Evolutionary conservation across 768 basidiomycete genomes (phyloP).

Genomic region (Termitomyces sp.): DNA sequence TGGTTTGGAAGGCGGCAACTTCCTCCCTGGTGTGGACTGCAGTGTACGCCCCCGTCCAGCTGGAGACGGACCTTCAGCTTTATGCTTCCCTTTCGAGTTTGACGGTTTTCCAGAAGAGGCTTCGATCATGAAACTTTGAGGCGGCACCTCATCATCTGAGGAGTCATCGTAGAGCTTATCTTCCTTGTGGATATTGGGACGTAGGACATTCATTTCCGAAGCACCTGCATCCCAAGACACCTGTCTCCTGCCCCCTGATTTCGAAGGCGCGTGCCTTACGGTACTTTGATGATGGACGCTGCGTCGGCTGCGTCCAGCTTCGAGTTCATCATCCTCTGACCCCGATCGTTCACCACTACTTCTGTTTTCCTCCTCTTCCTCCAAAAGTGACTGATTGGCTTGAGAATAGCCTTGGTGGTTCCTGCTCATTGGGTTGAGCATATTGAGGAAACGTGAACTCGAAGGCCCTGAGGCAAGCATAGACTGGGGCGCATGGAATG

Average conservation of each 20-base stretch:
- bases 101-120: conserved; percentile 42
- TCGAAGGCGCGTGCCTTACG: conserved; percentile 19
- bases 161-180: conserved; percentile 57
- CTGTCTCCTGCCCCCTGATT: conserved; percentile 41
- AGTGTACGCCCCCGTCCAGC: conserved; percentile 41
- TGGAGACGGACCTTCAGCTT: conserved; percentile 11
- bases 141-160: conserved; percentile 81
- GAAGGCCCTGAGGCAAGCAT: conserved; percentile 35
- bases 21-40: conserved; percentile 40
- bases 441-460: conserved; percentile 70
- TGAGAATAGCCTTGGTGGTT: conserved; percentile 71
- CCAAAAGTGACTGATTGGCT: conserved; percentile 62
- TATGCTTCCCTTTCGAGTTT: conserved; percentile 21
- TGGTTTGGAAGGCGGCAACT: conserved; percentile 30
- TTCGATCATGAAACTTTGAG: conserved; percentile 83
- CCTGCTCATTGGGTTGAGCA: conserved; percentile 76
- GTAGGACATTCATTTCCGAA: conserved; percentile 51
- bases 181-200: conserved; percentile 68
- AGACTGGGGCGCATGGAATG: conserved; percentile 30
- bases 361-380: conserved; percentile 72
- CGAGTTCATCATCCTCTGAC: conserved; percentile 56
- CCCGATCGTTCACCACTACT: conserved; percentile 39
- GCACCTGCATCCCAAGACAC: conserved; percentile 54
- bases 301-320: conserved; percentile 48
- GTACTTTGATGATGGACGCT: conserved; percentile 30